Evolutionary conservation across 2,329 filamentous ascomycete species (phyloP), one percentile per base, ranked within the genome.

Genomic region (Colletotrichum sublineola): DNA sequence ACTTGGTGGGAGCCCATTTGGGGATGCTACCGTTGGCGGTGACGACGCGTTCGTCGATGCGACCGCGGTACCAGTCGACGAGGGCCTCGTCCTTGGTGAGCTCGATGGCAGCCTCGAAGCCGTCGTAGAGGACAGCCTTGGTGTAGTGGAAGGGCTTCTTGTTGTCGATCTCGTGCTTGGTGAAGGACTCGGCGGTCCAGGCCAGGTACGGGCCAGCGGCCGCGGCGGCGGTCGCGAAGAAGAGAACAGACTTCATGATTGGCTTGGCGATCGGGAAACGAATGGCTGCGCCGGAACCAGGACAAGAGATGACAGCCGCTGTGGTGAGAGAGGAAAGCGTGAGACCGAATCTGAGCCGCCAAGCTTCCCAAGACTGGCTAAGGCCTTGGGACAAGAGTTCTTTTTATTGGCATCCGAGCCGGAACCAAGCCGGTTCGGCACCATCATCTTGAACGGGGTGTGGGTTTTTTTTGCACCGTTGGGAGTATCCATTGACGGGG

Each of bases 161-260:
- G 1, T 83, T 77, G 2, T 78, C 73, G 8, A 86, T 79, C 5
- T 80, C 79, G 74, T 81, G 79, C 67, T 78, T 75, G 55, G 87
- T 84, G 75, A 86, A 85, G 3, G 86, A 87, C 58, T 86, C 81
- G 29, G 86, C 83, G 80, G 87, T 85, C 78, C 78, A 80, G n/a
- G 77, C 74, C 1, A 82, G 76, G 64, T 82, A 82, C 12, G 77
- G 70, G 42, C 70, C 70, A 31, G 68, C 71, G 48, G 71, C 71
- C 52, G 71, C 63, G 11, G 57, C 71, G 31, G 68, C 68, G 57
- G 71, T 71, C n/a, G 71, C 71, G 63, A 73, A 73, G 63, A 73
- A 71, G 63, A 73, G 57, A n/a, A 71, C 52, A 36, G 71, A 71
- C 62, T 71, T 71, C 71, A 73, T 73, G 33, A 33, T 53, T 18